These are phyloP conservation scores for Capronia coronata DNA, from an alignment of 2,329 filamentous ascomycete species.

Conservation along the genomic window DNA sequence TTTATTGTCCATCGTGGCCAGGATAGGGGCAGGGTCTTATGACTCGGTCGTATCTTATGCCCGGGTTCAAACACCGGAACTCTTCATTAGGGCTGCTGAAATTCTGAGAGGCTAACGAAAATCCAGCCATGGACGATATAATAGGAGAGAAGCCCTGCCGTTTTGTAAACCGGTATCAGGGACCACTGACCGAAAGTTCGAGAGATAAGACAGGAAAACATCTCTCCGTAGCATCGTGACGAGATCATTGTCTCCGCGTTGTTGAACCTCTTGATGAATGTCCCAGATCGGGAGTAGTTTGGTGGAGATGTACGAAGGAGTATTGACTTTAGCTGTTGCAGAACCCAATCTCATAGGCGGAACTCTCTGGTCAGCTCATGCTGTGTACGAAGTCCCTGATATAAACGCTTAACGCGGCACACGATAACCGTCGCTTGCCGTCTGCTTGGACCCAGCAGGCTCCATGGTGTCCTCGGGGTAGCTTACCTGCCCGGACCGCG, in stretches of 20 bases:
- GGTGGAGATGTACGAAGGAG: not conserved
- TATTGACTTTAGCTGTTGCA: not conserved
- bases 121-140: not conserved
- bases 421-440: not conserved
- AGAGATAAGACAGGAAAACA: not conserved
- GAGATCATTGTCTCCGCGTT: no score
- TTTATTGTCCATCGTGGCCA: constrained; percentile 2
- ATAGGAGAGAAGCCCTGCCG: no score
- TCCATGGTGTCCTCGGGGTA: no score
- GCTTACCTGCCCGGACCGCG: no score
- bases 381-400: no score
- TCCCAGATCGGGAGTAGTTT: not conserved
- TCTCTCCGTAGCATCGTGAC: no score
- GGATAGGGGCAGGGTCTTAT: not conserved
- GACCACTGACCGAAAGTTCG: not conserved
- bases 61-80: no score
- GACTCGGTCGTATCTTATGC: not conserved
- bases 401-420: no score
- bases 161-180: no score
- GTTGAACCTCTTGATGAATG: no score
- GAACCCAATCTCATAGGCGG: not conserved
- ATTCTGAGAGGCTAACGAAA: not conserved
- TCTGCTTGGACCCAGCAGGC: no score
- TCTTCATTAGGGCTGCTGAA: no score
- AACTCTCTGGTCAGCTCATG: not conserved